Conservation (phyloP, 2,329 filamentous ascomycete species). For the Aspergillus aculeatinus region DNA sequence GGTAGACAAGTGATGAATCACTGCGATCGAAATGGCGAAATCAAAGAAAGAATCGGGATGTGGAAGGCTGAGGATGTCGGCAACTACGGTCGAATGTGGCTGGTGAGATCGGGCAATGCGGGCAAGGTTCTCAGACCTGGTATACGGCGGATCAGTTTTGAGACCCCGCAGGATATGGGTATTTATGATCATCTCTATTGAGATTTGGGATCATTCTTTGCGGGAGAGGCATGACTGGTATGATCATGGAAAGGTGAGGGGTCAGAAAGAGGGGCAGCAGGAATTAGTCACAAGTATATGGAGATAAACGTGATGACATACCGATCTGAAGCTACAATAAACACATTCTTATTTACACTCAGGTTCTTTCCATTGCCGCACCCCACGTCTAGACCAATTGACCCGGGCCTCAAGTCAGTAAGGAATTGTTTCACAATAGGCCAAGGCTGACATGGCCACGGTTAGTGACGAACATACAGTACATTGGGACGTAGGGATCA, state of each 20-base stretch:
- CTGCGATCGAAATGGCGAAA: conserved; percentile 91
- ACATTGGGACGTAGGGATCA: not conserved
- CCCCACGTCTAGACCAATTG: conserved; percentile 84
- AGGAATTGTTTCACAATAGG: conserved; percentile 84
- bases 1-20: conserved; percentile 90
- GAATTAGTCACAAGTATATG: conserved; percentile 16
- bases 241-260: not conserved
- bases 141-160: conserved; percentile 11
- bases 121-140: conserved; percentile 58
- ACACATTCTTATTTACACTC: conserved; percentile 71
- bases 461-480: not conserved
- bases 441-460: conserved; percentile 66
- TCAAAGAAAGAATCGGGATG: conserved; percentile 68
- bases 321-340: conserved; percentile 82
- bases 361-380: conserved; percentile 98
- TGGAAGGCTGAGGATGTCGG: conserved; percentile 80
- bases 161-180: not conserved
- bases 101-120: conserved; percentile 58
- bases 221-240: not conserved
- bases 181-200: conserved; percentile 6
- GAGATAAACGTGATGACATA: conserved; percentile 50
- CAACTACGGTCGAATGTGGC: conserved; percentile 69
- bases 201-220: not conserved
- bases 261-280: not conserved
- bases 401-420: conserved; percentile 61